Percentiles rank a stretch among this genome's conserved stretches.
These are phyloP conservation scores for Ophiostoma australiae DNA, from an alignment of 2,329 filamentous ascomycete species.

Conservation along the genomic window DNA sequence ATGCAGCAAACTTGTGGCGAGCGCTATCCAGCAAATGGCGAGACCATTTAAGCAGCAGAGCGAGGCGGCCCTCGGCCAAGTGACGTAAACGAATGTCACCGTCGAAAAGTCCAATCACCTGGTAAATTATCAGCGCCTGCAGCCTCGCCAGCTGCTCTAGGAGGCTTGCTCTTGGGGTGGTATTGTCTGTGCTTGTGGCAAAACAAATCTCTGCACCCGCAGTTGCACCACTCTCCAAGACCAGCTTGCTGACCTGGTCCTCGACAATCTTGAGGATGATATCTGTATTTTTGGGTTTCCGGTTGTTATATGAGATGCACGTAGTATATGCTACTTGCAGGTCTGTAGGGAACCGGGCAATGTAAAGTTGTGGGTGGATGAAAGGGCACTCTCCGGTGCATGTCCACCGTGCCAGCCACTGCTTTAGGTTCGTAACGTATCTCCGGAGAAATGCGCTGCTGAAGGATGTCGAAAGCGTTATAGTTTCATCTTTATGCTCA, in stretches of 20 bases:
- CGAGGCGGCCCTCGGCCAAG: slow-evolving; percentile 34
- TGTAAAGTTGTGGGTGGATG: not conserved
- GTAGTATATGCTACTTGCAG: not conserved
- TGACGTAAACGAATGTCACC: slow-evolving; percentile 42
- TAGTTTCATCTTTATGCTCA: not conserved
- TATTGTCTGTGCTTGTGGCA: not conserved
- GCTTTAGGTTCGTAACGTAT: not conserved
- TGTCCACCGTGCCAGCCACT: not conserved
- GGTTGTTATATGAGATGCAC: not conserved
- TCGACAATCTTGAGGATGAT: not conserved
- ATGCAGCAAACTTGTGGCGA: not conserved
- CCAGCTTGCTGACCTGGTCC: not conserved
- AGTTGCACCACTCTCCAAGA: not conserved
- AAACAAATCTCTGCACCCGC: not conserved
- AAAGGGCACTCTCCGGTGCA: not conserved
- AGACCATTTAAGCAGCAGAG: not conserved
- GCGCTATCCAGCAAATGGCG: not conserved
- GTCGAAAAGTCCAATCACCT: slow-evolving; percentile 48
- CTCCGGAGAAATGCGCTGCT: not conserved
- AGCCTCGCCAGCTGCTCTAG: slow-evolving; percentile 39
- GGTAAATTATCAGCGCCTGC: slow-evolving; percentile 47
- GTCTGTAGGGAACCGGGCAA: not conserved
- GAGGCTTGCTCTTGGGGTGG: not conserved
- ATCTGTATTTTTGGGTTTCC: not conserved
- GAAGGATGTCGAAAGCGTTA: not conserved